These are phyloP conservation scores for Wallacemonas rigidus DNA, from an alignment of 208 protist genomes.

Conservation along the genomic window DNA sequence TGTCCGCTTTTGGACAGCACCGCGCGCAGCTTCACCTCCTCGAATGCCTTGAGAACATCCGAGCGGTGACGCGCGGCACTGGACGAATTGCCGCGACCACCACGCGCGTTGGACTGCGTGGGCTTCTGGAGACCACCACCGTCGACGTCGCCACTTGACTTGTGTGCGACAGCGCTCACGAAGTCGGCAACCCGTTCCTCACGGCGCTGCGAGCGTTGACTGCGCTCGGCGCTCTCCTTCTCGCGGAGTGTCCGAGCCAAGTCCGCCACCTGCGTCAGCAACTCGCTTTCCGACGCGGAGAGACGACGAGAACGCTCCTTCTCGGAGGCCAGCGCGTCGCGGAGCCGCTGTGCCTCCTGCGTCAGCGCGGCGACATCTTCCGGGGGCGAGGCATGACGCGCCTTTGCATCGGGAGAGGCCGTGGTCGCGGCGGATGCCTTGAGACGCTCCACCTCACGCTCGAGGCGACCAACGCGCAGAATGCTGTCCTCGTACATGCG, in stretches of 20 bases:
- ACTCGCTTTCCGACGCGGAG: conserved; percentile 33
- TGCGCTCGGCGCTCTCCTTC: conserved; percentile 37
- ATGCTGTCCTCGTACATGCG: conserved; percentile 29
- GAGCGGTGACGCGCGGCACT: neutral
- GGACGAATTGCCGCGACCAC: neutral
- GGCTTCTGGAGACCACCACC: neutral
- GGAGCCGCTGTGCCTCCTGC: neutral
- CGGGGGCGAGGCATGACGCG: neutral
- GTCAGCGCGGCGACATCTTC: neutral
- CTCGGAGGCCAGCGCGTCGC: conserved; percentile 16
- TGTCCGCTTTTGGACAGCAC: neutral
- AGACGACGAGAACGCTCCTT: conserved; percentile 39
- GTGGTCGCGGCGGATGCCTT: conserved; percentile 2
- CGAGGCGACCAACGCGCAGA: conserved; percentile 25
- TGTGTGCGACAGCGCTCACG: neutral
- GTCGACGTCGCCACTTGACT: neutral
- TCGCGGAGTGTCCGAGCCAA: conserved; percentile 45
- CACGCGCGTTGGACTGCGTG: neutral
- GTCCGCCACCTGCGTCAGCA: conserved; percentile 44
- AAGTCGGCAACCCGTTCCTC: neutral
- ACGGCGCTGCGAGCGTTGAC: conserved; percentile 31
- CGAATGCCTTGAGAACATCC: conserved; percentile 17
- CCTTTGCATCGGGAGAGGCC: neutral
- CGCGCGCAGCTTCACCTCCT: conserved; percentile 9
- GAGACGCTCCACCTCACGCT: conserved; percentile 29